phyloP scores from a whole-genome alignment of 1,284 basidiomycete species.

The Inonotus obliquus region DNA sequence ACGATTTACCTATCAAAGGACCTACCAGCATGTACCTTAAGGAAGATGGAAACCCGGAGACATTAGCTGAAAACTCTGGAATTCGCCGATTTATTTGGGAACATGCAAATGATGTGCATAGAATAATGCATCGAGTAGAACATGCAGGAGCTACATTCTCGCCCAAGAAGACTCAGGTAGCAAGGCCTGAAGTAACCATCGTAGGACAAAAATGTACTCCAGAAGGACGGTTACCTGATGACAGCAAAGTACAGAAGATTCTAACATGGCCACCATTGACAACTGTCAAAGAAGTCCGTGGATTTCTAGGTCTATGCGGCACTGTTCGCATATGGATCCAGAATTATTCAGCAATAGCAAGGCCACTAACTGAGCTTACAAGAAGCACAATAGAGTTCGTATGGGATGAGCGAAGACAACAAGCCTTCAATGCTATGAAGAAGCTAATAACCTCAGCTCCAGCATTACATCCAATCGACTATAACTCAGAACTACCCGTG shows the following conservation, averaged over 20 bases:
- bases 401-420: too few species aligned
- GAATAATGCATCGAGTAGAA: constrained; percentile 26
- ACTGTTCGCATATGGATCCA: too few species aligned
- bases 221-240: too few species aligned
- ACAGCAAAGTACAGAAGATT: too few species aligned
- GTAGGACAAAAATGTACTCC: too few species aligned
- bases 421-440: constrained; percentile 34
- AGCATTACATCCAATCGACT: constrained; percentile 31
- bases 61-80: constrained; percentile 28
- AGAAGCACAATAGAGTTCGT: too few species aligned
- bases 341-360: too few species aligned
- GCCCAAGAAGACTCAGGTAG: too few species aligned
- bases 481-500: constrained; percentile 19
- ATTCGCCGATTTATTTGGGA: constrained; percentile 35
- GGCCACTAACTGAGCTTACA: too few species aligned
- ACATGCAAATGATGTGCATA: constrained; percentile 29
- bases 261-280: not conserved
- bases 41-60: too few species aligned
- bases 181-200: too few species aligned
- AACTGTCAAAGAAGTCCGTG: constrained; percentile 26
- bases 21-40: constrained; percentile 18
- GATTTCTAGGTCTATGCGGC: constrained; percentile 28
- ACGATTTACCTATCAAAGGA: constrained; percentile 20
- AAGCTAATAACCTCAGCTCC: constrained; percentile 20
- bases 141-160: too few species aligned